Percentiles rank a stretch among this genome's conserved stretches.
phyloP scores from a whole-genome alignment of 176 grass and related monocot species.

The Triticum aestivum region DNA sequence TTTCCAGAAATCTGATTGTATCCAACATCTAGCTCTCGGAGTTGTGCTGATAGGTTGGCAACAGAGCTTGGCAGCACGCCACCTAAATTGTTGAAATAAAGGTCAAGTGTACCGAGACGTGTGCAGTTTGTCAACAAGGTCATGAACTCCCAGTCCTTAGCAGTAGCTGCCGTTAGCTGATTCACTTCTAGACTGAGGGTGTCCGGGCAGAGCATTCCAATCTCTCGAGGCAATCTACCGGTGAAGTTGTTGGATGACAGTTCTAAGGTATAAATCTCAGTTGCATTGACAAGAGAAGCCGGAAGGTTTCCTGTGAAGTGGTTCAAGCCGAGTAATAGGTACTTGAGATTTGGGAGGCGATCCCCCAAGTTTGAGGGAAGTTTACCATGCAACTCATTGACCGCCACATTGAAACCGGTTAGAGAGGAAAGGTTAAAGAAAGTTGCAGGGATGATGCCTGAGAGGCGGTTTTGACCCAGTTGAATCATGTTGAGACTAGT shows the following conservation, averaged over 20 bases:
- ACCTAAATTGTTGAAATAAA: conserved; percentile 25
- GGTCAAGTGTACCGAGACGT: conserved; percentile 4
- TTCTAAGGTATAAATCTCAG: conserved; percentile 29
- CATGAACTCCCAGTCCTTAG: conserved; percentile 20
- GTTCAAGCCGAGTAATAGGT: conserved; percentile 22
- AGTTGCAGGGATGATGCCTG: conserved; percentile 28
- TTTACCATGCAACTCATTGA: conserved; percentile 36
- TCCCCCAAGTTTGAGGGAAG: conserved; percentile 35
- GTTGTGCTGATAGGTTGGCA: conserved; percentile 32
- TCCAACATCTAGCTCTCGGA: conserved; percentile 22
- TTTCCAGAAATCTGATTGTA: conserved; percentile 34
- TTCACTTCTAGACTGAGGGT: neutral
- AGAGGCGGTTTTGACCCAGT: conserved; percentile 17
- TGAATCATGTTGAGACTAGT: neutral
- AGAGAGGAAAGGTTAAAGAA: conserved; percentile 46
- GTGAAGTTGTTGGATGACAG: conserved; percentile 38
- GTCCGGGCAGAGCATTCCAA: conserved; percentile 43
- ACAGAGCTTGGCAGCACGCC: conserved; percentile 33
- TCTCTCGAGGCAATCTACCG: conserved; percentile 27
- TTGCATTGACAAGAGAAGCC: conserved; percentile 35
- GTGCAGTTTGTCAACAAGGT: conserved; percentile 50
- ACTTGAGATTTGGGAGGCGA: conserved; percentile 27
- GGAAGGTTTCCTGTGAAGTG: conserved; percentile 42
- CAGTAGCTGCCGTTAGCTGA: neutral
- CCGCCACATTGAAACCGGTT: neutral